Evolutionary conservation across 2,329 filamentous ascomycete genomes (phyloP).

Genomic region (Penicillium sp.): DNA sequence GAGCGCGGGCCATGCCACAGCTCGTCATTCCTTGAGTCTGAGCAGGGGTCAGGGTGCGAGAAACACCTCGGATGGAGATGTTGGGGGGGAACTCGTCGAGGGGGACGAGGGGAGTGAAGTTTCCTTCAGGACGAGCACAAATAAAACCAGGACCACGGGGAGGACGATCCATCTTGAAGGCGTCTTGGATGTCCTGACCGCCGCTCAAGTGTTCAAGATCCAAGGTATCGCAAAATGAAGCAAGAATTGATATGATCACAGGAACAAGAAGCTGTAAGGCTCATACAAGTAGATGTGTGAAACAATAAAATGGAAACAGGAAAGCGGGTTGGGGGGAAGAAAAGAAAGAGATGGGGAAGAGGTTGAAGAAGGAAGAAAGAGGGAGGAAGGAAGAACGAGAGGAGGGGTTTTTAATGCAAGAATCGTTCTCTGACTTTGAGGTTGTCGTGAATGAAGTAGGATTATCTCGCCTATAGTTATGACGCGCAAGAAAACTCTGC

Average conservation of each 20-base stretch:
- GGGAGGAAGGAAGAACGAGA: constrained; percentile 2
- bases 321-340: background rate
- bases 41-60: constrained; percentile 35
- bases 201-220: background rate
- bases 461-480: background rate
- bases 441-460: background rate
- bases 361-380: constrained; percentile 2
- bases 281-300: background rate
- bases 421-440: background rate
- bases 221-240: background rate
- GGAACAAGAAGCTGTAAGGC: background rate
- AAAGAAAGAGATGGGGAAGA: background rate
- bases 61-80: constrained; percentile 38
- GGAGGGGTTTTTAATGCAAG: background rate
- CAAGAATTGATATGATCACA: background rate
- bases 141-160: constrained; percentile 42
- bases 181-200: background rate
- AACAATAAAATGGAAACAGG: background rate
- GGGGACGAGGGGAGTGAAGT: constrained; percentile 45
- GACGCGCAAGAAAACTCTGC: background rate
- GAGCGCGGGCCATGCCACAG: constrained; percentile 36
- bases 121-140: constrained; percentile 43
- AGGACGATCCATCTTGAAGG: background rate
- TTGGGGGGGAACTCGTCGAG: constrained; percentile 46
- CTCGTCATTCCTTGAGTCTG: constrained; percentile 48